Base-by-base conservation (phyloP, 768 basidiomycete species). In the Steccherinum ochraceum region DNA sequence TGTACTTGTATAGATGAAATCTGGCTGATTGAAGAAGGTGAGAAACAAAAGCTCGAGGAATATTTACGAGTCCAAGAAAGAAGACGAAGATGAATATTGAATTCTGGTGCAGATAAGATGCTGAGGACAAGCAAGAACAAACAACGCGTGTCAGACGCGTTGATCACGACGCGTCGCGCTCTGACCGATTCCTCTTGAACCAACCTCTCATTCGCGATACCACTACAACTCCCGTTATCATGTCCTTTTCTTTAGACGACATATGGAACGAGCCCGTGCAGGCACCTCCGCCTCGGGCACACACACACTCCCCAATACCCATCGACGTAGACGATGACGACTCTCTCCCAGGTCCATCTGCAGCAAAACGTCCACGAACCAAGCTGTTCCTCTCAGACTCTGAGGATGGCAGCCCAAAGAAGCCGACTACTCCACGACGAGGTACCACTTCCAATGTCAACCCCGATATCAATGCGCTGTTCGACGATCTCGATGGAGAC, bases 331-430 rank as follows among this genome's bases (percentile, higher is more conserved):
- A 35, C 16, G 16, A 7, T 7, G 30, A 35, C 30, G 16, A 35
- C 30, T 7, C 7, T 35, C 30, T 35, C 16, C 30, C 30, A 7
- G 30, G 30, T 7, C 30, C 30, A 7, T 35, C 30, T 35, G 7
- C 54, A 18, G 25, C 60, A 3, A 70, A 68, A 52, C 70, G 67
- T 20, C 68, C 70, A 0, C 56, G 62, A 5, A 68, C 69, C 40
- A 64, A 72, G 1, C 72, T 89, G 16, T 89, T 88, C 60, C 69
- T 85, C 24, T 73, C 76, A 2, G 83, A 76, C 57, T 77, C 76
- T 3, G 82, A 83, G 50, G 77, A 80, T 45, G 74, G 81, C 5
- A 44, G 41, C 19, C 41, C 41, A 18, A 43, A 23, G n/a, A 43
- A 20, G 24, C 40, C 18, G 40, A 51, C 25, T 21, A 58, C 19